A percentile compares a stretch with the other conserved stretches of the same genome.
phyloP scores from a whole-genome alignment of 306 rosid genomes.

The Neltuma alba region DNA sequence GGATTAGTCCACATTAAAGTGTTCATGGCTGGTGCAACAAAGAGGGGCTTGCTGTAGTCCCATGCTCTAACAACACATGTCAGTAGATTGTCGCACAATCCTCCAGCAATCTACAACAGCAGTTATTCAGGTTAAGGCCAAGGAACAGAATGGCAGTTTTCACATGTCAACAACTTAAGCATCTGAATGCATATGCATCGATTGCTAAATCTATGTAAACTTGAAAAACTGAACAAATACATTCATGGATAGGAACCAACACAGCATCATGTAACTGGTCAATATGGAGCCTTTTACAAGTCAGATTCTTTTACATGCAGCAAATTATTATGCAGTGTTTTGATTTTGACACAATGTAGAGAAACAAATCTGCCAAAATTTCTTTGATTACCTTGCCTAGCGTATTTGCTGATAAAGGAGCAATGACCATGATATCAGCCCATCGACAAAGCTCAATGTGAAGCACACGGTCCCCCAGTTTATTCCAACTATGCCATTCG shows the following conservation, averaged over 20 bases:
- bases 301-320: not conserved
- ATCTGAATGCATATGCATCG: conserved; percentile 3
- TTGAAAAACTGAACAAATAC: conserved; percentile 17
- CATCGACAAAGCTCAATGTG: conserved; percentile 81
- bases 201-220: conserved; percentile 11
- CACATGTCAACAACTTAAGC: not conserved
- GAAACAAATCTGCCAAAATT: conserved; percentile 18
- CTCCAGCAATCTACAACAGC: conserved; percentile 69
- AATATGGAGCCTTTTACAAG: not conserved
- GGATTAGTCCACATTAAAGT: conserved; percentile 72
- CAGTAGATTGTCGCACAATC: conserved; percentile 78
- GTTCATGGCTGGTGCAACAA: conserved; percentile 91
- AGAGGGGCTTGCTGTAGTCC: conserved; percentile 80
- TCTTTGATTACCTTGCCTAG: conserved; percentile 75
- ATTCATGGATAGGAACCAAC: not conserved
- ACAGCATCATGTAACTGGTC: not conserved
- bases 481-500: conserved; percentile 73
- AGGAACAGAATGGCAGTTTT: not conserved
- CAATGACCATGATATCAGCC: conserved; percentile 91
- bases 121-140: conserved; percentile 24
- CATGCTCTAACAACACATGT: conserved; percentile 85
- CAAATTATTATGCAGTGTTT: not conserved
- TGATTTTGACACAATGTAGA: conserved; percentile 8
- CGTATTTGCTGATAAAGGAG: conserved; percentile 88
- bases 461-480: conserved; percentile 65